These are phyloP conservation scores for Pyrenochaeta sp. DNA, from an alignment of 2,329 filamentous ascomycete species.

Conservation along the genomic window DNA sequence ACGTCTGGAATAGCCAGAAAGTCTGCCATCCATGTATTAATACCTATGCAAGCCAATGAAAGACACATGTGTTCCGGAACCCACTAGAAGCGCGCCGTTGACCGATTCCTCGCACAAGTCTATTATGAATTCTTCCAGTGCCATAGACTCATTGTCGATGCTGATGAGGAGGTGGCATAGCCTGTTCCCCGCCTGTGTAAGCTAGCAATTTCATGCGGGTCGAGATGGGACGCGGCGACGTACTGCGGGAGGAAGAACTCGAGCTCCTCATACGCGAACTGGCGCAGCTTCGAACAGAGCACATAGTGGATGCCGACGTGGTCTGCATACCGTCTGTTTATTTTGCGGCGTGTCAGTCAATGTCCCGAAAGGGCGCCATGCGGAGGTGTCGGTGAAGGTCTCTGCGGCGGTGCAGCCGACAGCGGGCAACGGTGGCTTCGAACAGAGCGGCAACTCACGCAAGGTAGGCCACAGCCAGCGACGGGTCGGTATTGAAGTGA, in stretches of 20 bases:
- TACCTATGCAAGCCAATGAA: conserved; percentile 28
- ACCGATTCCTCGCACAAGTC: conserved; percentile 89
- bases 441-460: conserved; percentile 67
- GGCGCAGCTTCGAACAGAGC: conserved; percentile 85
- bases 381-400: conserved; percentile 20
- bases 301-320: conserved; percentile 92
- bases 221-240: conserved; percentile 24
- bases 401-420: conserved; percentile 19
- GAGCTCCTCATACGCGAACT: conserved; percentile 90
- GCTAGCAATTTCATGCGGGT: conserved; percentile 51
- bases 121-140: conserved; percentile 84
- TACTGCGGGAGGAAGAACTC: conserved; percentile 84
- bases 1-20: conserved; percentile 90
- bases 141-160: conserved; percentile 91
- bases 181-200: conserved; percentile 36
- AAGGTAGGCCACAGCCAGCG: conserved; percentile 86
- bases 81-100: conserved; percentile 80
- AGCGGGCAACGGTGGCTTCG: conserved; percentile 39
- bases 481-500: conserved; percentile 91
- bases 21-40: conserved; percentile 64
- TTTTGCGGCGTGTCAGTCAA: conserved; percentile 19
- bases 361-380: conserved; percentile 1
- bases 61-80: conserved; percentile 44
- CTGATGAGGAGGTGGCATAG: conserved; percentile 88
- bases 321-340: conserved; percentile 79